These are phyloP conservation scores for Fusarium gaditjirri DNA, from an alignment of 2,329 filamentous ascomycete genomes.

Conservation along the genomic window DNA sequence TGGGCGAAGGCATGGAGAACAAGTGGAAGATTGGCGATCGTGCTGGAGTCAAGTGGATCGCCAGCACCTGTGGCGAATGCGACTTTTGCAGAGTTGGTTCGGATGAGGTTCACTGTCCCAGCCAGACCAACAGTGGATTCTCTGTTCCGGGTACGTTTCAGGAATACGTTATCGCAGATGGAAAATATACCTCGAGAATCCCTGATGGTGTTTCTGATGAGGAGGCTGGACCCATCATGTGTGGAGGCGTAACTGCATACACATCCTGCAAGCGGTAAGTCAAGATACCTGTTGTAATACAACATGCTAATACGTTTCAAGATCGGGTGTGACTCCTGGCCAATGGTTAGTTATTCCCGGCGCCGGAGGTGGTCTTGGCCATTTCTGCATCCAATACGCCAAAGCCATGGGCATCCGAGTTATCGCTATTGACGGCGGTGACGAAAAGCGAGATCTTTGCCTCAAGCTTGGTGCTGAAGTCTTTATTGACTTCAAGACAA, in stretches of 20 bases:
- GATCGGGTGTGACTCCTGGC: slow-evolving; percentile 73
- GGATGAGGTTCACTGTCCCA: slow-evolving; percentile 82
- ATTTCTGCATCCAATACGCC: slow-evolving; percentile 82
- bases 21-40: slow-evolving; percentile 79
- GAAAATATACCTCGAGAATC: slow-evolving; percentile 80
- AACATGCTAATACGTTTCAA: background rate
- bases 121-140: slow-evolving; percentile 82
- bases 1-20: slow-evolving; percentile 77
- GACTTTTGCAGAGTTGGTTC: slow-evolving; percentile 77
- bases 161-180: slow-evolving; percentile 86
- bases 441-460: slow-evolving; percentile 79
- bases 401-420: slow-evolving; percentile 84
- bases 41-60: slow-evolving; percentile 89
- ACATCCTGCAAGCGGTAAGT: slow-evolving; percentile 78
- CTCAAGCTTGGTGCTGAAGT: slow-evolving; percentile 73
- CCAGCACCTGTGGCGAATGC: slow-evolving; percentile 83
- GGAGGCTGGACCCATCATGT: slow-evolving; percentile 80
- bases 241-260: slow-evolving; percentile 85
- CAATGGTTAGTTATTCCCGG: slow-evolving; percentile 84
- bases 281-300: rapidly evolving
- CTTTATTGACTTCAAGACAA: slow-evolving; percentile 82
- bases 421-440: slow-evolving; percentile 83
- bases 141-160: slow-evolving; percentile 91
- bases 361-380: slow-evolving; percentile 83
- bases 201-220: slow-evolving; percentile 79